A percentile compares a stretch with the other conserved stretches of the same genome.
Evolutionary conservation across 164 flowering plant species (phyloP).

Genomic region (Dillenia turbinata): DNA sequence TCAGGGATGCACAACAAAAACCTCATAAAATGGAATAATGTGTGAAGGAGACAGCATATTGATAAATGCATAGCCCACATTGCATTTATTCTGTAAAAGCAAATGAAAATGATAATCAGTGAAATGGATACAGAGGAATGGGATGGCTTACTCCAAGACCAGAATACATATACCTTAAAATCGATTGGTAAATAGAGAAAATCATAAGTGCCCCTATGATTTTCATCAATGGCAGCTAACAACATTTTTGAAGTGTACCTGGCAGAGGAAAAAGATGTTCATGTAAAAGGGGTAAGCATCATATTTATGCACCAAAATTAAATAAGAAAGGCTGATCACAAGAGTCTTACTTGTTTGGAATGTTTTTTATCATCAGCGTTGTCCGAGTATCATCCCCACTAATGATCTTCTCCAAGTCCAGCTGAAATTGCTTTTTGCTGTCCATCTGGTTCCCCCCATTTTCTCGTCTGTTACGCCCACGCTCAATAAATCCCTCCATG

Average conservation of each 20-base stretch:
- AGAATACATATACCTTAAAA: constrained; percentile 61
- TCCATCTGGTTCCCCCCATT: constrained; percentile 54
- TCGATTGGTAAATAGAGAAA: constrained; percentile 96
- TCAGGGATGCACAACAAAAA: constrained; percentile 9
- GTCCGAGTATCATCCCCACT: constrained; percentile 83
- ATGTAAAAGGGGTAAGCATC: not conserved
- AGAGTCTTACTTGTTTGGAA: constrained; percentile 81
- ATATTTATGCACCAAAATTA: constrained; percentile 2
- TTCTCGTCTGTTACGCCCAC: constrained; percentile 59
- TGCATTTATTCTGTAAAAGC: constrained; percentile 87
- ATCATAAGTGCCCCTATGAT: constrained; percentile 77
- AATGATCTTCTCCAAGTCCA: constrained; percentile 81
- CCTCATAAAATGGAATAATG: constrained; percentile 84
- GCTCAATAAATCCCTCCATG: constrained; percentile 58
- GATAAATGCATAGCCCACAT: constrained; percentile 97
- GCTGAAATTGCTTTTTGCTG: constrained; percentile 78
- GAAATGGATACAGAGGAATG: constrained; percentile 2
- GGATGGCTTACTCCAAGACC: not conserved
- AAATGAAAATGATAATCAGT: constrained; percentile 14
- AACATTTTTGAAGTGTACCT: constrained; percentile 93
- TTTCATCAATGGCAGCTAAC: constrained; percentile 83
- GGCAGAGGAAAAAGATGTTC: constrained; percentile 6
- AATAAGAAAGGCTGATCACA: not conserved
- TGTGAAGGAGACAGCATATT: constrained; percentile 88
- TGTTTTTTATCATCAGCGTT: constrained; percentile 93